Conservation (phyloP, 176 grass and related monocot species). For the Carex scoparia region DNA sequence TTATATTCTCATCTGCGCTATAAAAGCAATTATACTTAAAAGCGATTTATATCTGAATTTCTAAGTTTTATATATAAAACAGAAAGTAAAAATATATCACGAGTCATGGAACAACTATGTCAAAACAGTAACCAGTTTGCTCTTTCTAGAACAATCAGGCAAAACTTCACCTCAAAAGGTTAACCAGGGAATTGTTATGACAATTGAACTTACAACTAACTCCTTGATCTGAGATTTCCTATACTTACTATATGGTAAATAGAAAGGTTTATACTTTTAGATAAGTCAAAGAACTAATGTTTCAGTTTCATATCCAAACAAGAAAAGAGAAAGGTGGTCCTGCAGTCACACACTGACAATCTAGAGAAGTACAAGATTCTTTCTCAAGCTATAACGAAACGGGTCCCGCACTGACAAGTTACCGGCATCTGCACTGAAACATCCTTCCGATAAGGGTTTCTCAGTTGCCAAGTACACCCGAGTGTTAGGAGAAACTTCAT, state of each 20-base stretch:
- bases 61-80: too few species aligned
- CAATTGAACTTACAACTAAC: neutral
- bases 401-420: conserved; percentile 5
- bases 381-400: neutral
- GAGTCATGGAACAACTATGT: too few species aligned
- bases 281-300: too few species aligned
- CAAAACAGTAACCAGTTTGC: too few species aligned
- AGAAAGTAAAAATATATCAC: too few species aligned
- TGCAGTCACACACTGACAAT: neutral
- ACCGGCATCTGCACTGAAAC: neutral
- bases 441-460: neutral
- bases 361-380: neutral
- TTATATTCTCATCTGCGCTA: too few species aligned
- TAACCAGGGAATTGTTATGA: neutral
- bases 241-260: neutral
- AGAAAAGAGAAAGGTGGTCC: neutral
- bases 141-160: too few species aligned
- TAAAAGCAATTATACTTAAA: too few species aligned
- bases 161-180: too few species aligned
- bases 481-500: neutral
- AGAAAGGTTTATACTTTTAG: too few species aligned
- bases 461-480: neutral
- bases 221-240: neutral
- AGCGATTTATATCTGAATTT: too few species aligned
- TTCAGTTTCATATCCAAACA: neutral